A percentile compares a stretch with the other conserved stretches of the same genome.
phyloP scores from a whole-genome alignment of 2,329 filamentous ascomycete species.

The Chrysoporthe puriensis region DNA sequence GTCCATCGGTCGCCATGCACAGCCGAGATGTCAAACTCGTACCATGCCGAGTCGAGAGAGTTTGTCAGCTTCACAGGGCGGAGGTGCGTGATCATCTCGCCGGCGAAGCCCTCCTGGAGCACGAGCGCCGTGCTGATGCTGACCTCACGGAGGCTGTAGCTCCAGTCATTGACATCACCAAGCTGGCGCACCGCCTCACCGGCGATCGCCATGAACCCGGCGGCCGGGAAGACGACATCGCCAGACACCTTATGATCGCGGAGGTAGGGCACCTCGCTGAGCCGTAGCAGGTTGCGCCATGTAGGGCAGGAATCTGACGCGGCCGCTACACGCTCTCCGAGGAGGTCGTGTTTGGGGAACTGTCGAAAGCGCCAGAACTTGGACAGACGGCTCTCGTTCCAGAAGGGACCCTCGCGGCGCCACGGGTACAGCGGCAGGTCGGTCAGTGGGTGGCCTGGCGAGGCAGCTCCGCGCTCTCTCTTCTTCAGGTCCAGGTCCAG shows the following conservation, averaged over 20 bases:
- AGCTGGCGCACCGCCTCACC: slow-evolving; percentile 31
- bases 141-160: slow-evolving; percentile 30
- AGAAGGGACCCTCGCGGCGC: slow-evolving; percentile 36
- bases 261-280: slow-evolving; percentile 40
- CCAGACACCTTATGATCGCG: slow-evolving; percentile 33
- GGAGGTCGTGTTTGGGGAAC: slow-evolving; percentile 31
- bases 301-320: slow-evolving; percentile 20
- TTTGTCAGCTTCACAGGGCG: slow-evolving; percentile 31
- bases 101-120: slow-evolving; percentile 26
- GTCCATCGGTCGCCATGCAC: slow-evolving; percentile 35
- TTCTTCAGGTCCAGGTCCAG: slow-evolving; percentile 10
- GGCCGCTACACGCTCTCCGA: slow-evolving; percentile 27
- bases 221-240: slow-evolving; percentile 29
- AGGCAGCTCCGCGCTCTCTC: slow-evolving; percentile 15
- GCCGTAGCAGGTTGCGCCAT: slow-evolving; percentile 26
- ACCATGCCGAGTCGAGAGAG: slow-evolving; percentile 34
- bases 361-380: slow-evolving; percentile 36
- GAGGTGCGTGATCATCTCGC: slow-evolving; percentile 35
- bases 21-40: slow-evolving; percentile 36
- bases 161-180: slow-evolving; percentile 10
- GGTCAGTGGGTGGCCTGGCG: background rate
- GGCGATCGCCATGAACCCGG: slow-evolving; percentile 28
- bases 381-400: slow-evolving; percentile 37
- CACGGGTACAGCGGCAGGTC: slow-evolving; percentile 37
- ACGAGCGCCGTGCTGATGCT: slow-evolving; percentile 34